Base-by-base conservation (phyloP, 1,284 basidiomycete genomes). In the Heterobasidion occidentale region DNA sequence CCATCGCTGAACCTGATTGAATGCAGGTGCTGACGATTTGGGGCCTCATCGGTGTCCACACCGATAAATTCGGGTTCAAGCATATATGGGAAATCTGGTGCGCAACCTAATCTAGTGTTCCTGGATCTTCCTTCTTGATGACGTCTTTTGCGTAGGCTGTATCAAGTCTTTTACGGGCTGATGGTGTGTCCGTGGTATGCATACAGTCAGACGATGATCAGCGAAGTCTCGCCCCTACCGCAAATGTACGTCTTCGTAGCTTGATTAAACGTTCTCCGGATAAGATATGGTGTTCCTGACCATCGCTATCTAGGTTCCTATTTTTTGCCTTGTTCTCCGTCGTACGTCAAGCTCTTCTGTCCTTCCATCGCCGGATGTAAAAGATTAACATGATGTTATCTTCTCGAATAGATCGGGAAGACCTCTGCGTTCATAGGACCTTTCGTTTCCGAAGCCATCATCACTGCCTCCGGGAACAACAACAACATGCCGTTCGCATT, bases 151-250 rank as follows among this genome's bases (percentile, higher is more conserved):
- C 52, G 44, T 55, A 80, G 84, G 85, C 59, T 80, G 36, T 87
- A 85, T 63, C 85, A 87, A 62, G 84, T 79, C 5, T 89, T 81
- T 66, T 90, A 88, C 63, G 88, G 89, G 7, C 71, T 90, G 42
- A 77, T 88, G 76, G 86, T 91, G 6, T 90, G 90, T 62, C 89
- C 89, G 1, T 92, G 88, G 88, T 92, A 91, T 68, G 87, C 90
- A 36, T 87, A 89, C 63, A 84, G 84, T 66, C 87, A 91, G 70
- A 91, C 89, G 0, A 88, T 91, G 88, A 90, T 92, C 56, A 87
- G 84, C 64, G 88, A 92, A 63, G 88, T 92, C 8, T 86, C 86
- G 14, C 90, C 90, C 11, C 71, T 83, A 42, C 78, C 84, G 14
- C 85, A 86, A 67, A 88, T 86, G 85, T 83, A 67, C 52, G 74